phyloP scores from a whole-genome alignment of 208 protist genomes.

The Trypanosoma brucei region DNA sequence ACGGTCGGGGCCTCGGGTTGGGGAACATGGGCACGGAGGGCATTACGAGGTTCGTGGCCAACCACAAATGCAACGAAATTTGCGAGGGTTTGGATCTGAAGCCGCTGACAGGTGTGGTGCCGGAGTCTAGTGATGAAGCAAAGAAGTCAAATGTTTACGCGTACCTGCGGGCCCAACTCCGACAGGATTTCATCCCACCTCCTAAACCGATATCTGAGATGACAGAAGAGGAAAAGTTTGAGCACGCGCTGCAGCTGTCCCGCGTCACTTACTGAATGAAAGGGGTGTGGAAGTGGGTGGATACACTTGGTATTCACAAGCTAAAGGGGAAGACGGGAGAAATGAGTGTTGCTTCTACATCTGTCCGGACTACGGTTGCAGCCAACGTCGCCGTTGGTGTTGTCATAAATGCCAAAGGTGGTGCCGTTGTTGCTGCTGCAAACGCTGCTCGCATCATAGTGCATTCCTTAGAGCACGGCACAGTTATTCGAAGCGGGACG shows the following conservation, averaged over 20 bases:
- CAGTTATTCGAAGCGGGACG: too few relatives aligned
- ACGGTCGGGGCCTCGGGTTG: conserved; percentile 70
- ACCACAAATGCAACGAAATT: conserved; percentile 82
- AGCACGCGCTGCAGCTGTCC: conserved; percentile 60
- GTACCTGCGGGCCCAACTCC: conserved; percentile 45
- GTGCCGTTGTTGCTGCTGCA: too few relatives aligned
- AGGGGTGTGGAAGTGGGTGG: too few relatives aligned
- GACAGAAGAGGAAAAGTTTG: conserved; percentile 64
- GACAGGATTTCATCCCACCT: conserved; percentile 49
- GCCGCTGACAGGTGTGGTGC: conserved; percentile 26
- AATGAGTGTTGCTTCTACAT: too few relatives aligned
- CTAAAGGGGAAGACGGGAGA: too few relatives aligned
- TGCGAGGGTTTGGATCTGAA: conserved; percentile 61
- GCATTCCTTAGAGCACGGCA: too few relatives aligned
- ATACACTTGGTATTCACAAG: too few relatives aligned
- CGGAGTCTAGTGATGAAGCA: conserved; percentile 2
- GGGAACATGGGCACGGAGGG: conserved; percentile 80
- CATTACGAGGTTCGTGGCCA: conserved; percentile 65
- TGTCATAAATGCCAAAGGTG: too few relatives aligned
- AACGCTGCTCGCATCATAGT: too few relatives aligned
- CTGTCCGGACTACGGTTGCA: too few relatives aligned
- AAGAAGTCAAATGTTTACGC: conserved; percentile 43
- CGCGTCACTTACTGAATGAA: not conserved
- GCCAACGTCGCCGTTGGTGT: too few relatives aligned
- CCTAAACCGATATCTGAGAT: conserved; percentile 73